Percentiles rank a stretch among this genome's conserved stretches.
Conservation (phyloP, 768 basidiomycete genomes). For the Leccinum ochraceum region DNA sequence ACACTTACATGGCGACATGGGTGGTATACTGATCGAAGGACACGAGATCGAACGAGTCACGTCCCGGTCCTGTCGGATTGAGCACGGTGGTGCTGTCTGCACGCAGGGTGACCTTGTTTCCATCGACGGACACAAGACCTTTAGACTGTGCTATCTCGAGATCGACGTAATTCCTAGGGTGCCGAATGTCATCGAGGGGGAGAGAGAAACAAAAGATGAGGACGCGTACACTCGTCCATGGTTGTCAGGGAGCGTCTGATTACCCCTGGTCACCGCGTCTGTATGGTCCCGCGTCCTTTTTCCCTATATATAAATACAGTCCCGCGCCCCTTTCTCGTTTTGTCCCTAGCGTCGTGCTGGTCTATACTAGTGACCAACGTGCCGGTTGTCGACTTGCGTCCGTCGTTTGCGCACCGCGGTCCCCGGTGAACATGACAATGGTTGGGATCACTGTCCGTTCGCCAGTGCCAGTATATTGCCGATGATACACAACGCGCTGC, state of each 20-base stretch:
- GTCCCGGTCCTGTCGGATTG: conserved; percentile 32
- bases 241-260: conserved; percentile 10
- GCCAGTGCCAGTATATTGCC: conserved; percentile 43
- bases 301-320: too few relatives aligned
- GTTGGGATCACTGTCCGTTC: conserved; percentile 26
- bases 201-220: background rate
- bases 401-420: too few relatives aligned
- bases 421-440: too few relatives aligned
- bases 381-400: too few relatives aligned
- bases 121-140: conserved; percentile 59
- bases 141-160: conserved; percentile 50
- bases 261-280: too few relatives aligned
- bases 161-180: conserved; percentile 43
- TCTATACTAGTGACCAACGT: too few relatives aligned
- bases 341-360: too few relatives aligned
- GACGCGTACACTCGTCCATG: conserved; percentile 28
- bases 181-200: background rate
- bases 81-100: conserved; percentile 37
- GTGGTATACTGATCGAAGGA: conserved; percentile 34
- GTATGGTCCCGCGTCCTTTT: too few relatives aligned
- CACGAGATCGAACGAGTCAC: conserved; percentile 37
- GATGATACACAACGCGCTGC: conserved; percentile 23
- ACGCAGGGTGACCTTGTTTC: conserved; percentile 38
- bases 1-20: conserved; percentile 35
- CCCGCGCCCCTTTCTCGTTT: too few relatives aligned